phyloP scores from a whole-genome alignment of 1,284 basidiomycete genomes.

The Lignosus rhinocerotis region DNA sequence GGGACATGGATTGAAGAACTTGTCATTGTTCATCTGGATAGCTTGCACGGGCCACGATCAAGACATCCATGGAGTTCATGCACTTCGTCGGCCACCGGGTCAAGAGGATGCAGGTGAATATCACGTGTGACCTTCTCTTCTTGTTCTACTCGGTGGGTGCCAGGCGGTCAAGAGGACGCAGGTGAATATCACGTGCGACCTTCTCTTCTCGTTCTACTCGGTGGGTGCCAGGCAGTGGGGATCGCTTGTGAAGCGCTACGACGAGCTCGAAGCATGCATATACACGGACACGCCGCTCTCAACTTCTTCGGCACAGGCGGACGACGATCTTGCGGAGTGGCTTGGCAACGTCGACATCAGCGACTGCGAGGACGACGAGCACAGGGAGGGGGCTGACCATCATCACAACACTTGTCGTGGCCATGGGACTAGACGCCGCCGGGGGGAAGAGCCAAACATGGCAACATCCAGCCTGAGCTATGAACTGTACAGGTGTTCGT shows the following conservation, averaged over 20 bases:
- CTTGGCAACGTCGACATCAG: conserved; percentile 14
- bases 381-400: not conserved
- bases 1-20: not conserved
- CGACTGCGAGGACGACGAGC: conserved; percentile 25
- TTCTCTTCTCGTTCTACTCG: conserved; percentile 43
- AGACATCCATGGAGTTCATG: conserved; percentile 49
- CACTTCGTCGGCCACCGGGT: conserved; percentile 42
- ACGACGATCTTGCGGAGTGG: conserved; percentile 46
- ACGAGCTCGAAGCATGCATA: conserved; percentile 26
- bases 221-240: conserved; percentile 47
- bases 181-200: conserved; percentile 46
- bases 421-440: not conserved
- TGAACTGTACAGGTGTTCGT: conserved; percentile 47
- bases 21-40: conserved; percentile 19
- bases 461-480: not conserved
- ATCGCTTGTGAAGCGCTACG: conserved; percentile 35
- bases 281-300: conserved; percentile 36
- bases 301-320: conserved; percentile 37
- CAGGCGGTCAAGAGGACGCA: conserved; percentile 44
- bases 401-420: not conserved
- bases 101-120: conserved; percentile 46
- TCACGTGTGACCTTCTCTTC: conserved; percentile 46
- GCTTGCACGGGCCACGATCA: conserved; percentile 43
- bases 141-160: conserved; percentile 41
- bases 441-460: not conserved